phyloP scores from a whole-genome alignment of 2,329 filamentous ascomycete species.

The Cercospora nicotianae region DNA sequence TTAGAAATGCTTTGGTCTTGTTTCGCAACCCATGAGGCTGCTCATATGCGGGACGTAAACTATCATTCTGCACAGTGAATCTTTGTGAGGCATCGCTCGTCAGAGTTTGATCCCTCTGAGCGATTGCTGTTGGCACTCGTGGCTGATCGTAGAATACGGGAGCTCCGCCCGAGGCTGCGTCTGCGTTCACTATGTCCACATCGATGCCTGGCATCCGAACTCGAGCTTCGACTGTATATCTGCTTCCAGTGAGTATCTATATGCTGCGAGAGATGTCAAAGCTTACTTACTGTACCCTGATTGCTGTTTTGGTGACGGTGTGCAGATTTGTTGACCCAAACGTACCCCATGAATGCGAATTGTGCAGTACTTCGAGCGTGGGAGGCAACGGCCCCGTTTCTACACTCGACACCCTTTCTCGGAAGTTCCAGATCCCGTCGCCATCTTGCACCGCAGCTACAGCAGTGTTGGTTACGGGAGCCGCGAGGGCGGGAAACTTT shows the following conservation, averaged over 20 bases:
- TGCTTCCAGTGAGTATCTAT: background rate
- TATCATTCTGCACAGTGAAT: slow-evolving; percentile 18
- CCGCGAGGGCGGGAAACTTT: slow-evolving; percentile 15
- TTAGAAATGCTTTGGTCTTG: slow-evolving; percentile 23
- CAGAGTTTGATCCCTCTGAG: slow-evolving; percentile 9
- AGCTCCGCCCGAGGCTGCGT: background rate
- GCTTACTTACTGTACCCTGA: slow-evolving; percentile 9
- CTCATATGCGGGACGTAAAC: slow-evolving; percentile 4
- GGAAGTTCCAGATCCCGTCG: slow-evolving; percentile 18
- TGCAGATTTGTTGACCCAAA: slow-evolving; percentile 5
- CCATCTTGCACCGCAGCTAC: slow-evolving; percentile 13
- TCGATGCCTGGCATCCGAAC: slow-evolving; percentile 22
- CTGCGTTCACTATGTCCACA: slow-evolving; percentile 14
- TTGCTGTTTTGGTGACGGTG: background rate
- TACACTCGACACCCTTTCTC: slow-evolving; percentile 1
- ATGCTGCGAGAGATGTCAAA: background rate
- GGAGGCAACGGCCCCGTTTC: slow-evolving; percentile 16
- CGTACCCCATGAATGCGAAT: slow-evolving; percentile 1
- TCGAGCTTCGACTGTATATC: slow-evolving; percentile 8
- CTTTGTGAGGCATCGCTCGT: slow-evolving; percentile 8
- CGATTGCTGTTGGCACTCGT: slow-evolving; percentile 14
- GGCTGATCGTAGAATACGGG: slow-evolving; percentile 22
- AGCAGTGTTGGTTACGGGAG: slow-evolving; percentile 9
- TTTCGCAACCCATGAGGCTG: slow-evolving; percentile 18
- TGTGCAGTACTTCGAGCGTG: slow-evolving; percentile 2